A percentile compares a stretch with the other conserved stretches of the same genome.
phyloP scores from a whole-genome alignment of 495 filamentous ascomycete species.

The Coniosporium apollinis region DNA sequence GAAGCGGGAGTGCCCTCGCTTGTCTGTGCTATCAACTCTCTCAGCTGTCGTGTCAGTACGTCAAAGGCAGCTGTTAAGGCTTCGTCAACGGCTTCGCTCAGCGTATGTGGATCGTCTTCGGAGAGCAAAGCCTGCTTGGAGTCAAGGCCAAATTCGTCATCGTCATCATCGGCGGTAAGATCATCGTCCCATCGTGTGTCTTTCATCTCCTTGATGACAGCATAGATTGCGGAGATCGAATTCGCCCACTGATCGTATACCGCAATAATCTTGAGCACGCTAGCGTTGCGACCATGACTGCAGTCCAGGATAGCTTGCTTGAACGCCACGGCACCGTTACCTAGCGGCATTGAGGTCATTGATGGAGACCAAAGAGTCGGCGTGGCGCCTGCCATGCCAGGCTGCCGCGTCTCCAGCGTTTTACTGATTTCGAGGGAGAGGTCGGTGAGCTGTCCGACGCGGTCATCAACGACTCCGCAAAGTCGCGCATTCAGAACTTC shows the following conservation, averaged over 20 bases:
- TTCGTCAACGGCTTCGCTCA: conserved; percentile 42
- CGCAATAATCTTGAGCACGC: conserved; percentile 39
- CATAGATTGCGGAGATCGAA: conserved; percentile 40
- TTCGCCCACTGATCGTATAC: conserved; percentile 52
- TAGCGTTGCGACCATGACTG: conserved; percentile 47
- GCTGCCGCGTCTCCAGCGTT: conserved; percentile 11
- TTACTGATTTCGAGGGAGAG: conserved; percentile 41
- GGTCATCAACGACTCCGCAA: conserved; percentile 36
- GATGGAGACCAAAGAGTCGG: conserved; percentile 28
- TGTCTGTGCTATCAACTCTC: no score
- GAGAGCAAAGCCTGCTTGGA: conserved; percentile 45
- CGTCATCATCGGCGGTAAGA: conserved; percentile 57
- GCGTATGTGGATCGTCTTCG: conserved; percentile 49
- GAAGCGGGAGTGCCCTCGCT: no score
- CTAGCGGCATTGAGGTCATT: conserved; percentile 33
- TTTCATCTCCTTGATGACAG: conserved; percentile 47
- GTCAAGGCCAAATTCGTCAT: conserved; percentile 54
- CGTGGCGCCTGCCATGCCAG: conserved; percentile 12
- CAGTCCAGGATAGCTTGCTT: conserved; percentile 34
- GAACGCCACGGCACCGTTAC: conserved; percentile 38
- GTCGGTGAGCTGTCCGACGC: conserved; percentile 38
- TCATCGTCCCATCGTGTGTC: conserved; percentile 61
- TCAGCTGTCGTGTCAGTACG: no score
- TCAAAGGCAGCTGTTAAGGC: conserved; percentile 41
- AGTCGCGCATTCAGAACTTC: conserved; percentile 49